Conservation (phyloP, 2,329 filamentous ascomycete species). For the Chaetomiaceae sp. region DNA sequence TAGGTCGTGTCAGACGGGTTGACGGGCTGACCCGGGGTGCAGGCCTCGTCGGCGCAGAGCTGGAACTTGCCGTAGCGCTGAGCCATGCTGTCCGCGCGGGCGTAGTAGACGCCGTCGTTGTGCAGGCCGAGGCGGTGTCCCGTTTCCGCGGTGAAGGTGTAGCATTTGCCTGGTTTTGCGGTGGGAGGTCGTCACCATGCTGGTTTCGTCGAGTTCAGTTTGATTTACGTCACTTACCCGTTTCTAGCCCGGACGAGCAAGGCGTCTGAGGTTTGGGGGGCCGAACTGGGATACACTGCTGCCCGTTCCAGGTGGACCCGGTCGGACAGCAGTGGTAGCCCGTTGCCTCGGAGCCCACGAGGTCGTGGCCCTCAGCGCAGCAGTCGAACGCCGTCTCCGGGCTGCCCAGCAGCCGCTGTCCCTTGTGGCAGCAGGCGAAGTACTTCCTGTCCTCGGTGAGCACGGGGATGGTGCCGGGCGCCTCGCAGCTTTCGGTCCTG, state of each 20-base stretch:
- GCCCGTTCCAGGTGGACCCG: conserved; percentile 1
- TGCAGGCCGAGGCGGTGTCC: conserved; percentile 5
- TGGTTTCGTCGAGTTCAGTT: background rate
- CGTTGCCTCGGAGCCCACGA: background rate
- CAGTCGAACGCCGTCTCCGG: conserved; percentile 7
- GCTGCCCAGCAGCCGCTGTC: background rate
- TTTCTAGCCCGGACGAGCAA: background rate
- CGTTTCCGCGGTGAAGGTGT: conserved; percentile 7
- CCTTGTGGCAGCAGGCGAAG: conserved; percentile 1
- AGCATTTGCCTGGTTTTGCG: conserved; percentile 6
- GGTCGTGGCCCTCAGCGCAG: conserved; percentile 5
- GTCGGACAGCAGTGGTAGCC: conserved; percentile 3
- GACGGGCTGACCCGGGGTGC: background rate
- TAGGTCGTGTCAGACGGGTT: background rate
- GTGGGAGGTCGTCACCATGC: background rate
- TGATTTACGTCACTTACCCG: background rate
- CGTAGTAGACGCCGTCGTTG: conserved; percentile 2
- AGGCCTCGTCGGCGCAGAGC: conserved; percentile 4
- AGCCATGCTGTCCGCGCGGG: background rate
- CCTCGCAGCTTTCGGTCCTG: background rate
- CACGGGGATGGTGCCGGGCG: background rate
- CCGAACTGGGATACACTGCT: background rate
- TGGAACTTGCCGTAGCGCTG: conserved; percentile 9
- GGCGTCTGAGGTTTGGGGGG: too few relatives aligned
- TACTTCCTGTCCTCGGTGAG: conserved; percentile 1